Conservation (phyloP, 2,329 filamentous ascomycete species). For the Talaromyces atroroseus region DNA sequence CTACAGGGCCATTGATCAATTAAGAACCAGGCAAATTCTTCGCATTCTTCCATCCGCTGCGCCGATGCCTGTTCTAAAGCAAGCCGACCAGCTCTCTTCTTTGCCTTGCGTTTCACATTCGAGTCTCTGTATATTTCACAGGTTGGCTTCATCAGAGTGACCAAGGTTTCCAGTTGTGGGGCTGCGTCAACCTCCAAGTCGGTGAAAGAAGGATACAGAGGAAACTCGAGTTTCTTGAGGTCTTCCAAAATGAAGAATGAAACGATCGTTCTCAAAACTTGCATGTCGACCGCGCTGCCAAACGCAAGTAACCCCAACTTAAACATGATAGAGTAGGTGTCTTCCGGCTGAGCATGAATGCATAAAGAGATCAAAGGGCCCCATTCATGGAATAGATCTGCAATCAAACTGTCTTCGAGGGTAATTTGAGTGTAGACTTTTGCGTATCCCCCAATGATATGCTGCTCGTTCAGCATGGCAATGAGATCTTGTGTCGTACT, state of each 20-base stretch:
- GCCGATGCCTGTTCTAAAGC: conserved; percentile 28
- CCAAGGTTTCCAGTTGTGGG: neutral
- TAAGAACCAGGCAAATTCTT: conserved; percentile 37
- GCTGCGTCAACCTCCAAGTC: neutral
- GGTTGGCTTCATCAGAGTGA: neutral
- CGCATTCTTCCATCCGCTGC: conserved; percentile 25
- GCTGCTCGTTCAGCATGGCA: conserved; percentile 26
- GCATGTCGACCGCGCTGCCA: conserved; percentile 31
- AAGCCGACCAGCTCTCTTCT: neutral
- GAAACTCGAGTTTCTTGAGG: neutral
- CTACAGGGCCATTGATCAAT: conserved; percentile 43
- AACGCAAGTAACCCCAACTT: conserved; percentile 43
- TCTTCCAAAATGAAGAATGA: conserved; percentile 37
- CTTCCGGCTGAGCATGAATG: conserved; percentile 16
- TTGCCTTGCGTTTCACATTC: conserved; percentile 13
- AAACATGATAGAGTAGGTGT: conserved; percentile 38
- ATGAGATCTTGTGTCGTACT: conserved; percentile 18
- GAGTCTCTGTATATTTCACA: neutral
- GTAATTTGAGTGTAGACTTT: conserved; percentile 25
- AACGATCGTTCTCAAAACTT: conserved; percentile 39
- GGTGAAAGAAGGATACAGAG: neutral
- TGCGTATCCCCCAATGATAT: conserved; percentile 36
- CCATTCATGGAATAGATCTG: conserved; percentile 38
- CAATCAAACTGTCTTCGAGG: conserved; percentile 36
- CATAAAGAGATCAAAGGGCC: conserved; percentile 40